Percentiles rank a stretch among this genome's conserved stretches.
Evolutionary conservation across 257 asterid species (phyloP).

Genomic region (Solanum ahanhuiri): DNA sequence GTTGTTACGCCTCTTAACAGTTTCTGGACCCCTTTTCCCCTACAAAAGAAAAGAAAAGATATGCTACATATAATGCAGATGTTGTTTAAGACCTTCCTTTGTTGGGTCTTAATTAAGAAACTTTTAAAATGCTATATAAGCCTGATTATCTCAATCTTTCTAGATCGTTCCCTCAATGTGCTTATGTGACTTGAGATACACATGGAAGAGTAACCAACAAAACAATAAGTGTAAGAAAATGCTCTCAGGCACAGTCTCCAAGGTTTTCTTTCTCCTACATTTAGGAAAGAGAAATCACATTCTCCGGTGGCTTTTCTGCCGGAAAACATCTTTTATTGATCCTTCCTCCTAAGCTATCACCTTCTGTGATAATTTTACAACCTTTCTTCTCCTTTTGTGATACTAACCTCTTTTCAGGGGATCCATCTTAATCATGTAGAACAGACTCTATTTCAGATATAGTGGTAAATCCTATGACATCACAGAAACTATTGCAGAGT

Average conservation of each 20-base stretch:
- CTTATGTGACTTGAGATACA: neutral
- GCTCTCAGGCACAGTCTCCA: neutral
- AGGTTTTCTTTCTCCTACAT: neutral
- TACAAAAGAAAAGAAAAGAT: neutral
- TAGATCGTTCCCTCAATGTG: neutral
- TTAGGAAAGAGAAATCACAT: neutral
- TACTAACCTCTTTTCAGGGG: neutral
- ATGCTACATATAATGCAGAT: neutral
- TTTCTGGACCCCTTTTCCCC: neutral
- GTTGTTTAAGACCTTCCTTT: neutral
- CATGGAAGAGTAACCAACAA: neutral
- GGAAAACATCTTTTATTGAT: neutral
- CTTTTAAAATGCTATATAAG: neutral
- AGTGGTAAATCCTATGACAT: neutral
- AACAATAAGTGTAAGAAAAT: neutral
- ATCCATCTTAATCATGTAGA: neutral
- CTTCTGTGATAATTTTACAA: neutral
- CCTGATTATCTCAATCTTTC: neutral
- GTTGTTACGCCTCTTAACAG: neutral
- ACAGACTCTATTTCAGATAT: neutral
- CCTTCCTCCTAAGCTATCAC: neutral
- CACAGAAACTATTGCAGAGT: neutral
- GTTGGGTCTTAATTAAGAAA: neutral
- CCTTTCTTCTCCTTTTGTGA: neutral
- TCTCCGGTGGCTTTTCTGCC: neutral